phyloP scores from a whole-genome alignment of 768 basidiomycete genomes.

The Auriculariales sp. region DNA sequence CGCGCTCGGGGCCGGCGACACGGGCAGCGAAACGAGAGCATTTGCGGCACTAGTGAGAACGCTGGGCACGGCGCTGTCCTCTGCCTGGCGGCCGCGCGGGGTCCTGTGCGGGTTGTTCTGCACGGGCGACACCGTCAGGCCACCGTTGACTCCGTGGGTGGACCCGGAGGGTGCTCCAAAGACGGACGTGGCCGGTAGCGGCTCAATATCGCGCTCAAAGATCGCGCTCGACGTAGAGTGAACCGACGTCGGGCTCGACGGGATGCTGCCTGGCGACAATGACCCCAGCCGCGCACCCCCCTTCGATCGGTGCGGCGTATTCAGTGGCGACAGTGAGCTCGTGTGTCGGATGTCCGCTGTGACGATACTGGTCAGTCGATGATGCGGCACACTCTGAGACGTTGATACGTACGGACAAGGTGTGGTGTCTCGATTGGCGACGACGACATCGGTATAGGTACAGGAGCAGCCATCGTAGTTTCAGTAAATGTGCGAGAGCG shows the following conservation, averaged over 20 bases:
- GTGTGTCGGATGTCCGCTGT: slow-evolving; percentile 2
- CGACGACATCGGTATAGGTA: too few species aligned
- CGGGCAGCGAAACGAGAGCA: slow-evolving; percentile 13
- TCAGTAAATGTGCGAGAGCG: too few species aligned
- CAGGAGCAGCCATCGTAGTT: too few species aligned
- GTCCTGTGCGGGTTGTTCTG: slow-evolving; percentile 66
- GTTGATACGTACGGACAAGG: too few species aligned
- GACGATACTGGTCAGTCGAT: too few species aligned
- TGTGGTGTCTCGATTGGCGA: too few species aligned
- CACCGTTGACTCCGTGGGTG: slow-evolving; percentile 56
- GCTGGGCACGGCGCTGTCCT: slow-evolving; percentile 33
- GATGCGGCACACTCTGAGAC: too few species aligned
- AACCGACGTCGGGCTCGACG: slow-evolving; percentile 69
- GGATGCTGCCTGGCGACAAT: slow-evolving; percentile 58
- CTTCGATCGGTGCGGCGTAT: slow-evolving; percentile 1
- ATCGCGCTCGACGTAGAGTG: slow-evolving; percentile 81
- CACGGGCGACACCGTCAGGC: slow-evolving; percentile 73
- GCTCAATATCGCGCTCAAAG: slow-evolving; percentile 82
- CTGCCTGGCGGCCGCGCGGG: slow-evolving; percentile 23
- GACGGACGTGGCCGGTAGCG: slow-evolving; percentile 23
- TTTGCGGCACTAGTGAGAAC: slow-evolving; percentile 53
- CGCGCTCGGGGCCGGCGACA: slow-evolving; percentile 1
- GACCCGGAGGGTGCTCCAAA: slow-evolving; percentile 48
- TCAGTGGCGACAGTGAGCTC: background rate
- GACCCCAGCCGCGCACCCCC: slow-evolving; percentile 30